A percentile compares a stretch with the other conserved stretches of the same genome.
phyloP scores from a whole-genome alignment of 2,329 filamentous ascomycete genomes.

The Fonsecaea pugnacius region DNA sequence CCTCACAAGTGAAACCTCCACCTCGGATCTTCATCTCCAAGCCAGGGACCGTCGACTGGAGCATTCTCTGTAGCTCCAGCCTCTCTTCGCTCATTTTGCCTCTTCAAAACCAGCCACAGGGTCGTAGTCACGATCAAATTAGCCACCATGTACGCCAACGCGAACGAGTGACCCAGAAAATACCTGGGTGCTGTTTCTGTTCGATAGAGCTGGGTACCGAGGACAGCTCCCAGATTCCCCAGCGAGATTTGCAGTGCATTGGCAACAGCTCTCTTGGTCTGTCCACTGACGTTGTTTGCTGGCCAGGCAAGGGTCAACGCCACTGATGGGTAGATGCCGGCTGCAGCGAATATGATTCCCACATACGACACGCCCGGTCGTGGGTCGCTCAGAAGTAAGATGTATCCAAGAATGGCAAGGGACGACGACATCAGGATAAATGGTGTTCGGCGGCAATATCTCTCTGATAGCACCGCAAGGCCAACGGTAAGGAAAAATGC shows the following conservation, averaged over 20 bases:
- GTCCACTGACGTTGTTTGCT: constrained; percentile 71
- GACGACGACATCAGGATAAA: constrained; percentile 65
- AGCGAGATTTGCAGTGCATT: constrained; percentile 75
- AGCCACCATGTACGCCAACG: constrained; percentile 65
- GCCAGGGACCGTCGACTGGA: constrained; percentile 36
- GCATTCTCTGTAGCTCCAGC: constrained; percentile 31
- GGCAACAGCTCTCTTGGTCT: constrained; percentile 70
- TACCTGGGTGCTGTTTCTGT: constrained; percentile 64
- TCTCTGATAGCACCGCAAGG: constrained; percentile 66
- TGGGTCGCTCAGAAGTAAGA: constrained; percentile 60
- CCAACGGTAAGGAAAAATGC: constrained; percentile 64
- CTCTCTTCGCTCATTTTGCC: constrained; percentile 57
- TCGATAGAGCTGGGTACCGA: constrained; percentile 73
- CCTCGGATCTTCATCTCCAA: constrained; percentile 41
- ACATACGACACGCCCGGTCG: constrained; percentile 63
- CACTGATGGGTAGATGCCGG: constrained; percentile 67
- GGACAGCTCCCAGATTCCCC: constrained; percentile 62
- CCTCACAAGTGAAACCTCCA: constrained; percentile 32
- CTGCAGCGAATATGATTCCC: constrained; percentile 67
- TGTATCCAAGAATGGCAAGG: constrained; percentile 66
- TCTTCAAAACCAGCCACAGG: constrained; percentile 60
- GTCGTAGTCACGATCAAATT: constrained; percentile 61
- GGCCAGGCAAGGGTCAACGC: constrained; percentile 68
- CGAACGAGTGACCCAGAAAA: constrained; percentile 69
- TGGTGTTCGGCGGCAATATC: constrained; percentile 60